These are phyloP conservation scores for Chlamydomonas reinhardtii DNA, from an alignment of 163 green algal genomes.

Conservation along the genomic window DNA sequence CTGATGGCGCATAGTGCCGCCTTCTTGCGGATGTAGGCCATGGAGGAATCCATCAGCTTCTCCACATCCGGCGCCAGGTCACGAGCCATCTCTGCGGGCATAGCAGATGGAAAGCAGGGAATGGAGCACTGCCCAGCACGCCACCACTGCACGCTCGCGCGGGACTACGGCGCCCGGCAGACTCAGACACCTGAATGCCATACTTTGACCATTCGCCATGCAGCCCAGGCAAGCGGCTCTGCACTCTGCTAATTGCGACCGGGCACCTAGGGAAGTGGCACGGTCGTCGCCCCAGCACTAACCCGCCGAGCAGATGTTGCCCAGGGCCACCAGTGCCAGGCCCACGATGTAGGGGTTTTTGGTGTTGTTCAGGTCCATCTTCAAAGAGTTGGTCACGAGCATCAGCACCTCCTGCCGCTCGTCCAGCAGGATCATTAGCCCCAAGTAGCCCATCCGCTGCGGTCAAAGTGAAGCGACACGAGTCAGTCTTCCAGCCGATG, in stretches of 20 bases:
- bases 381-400: slow-evolving; percentile 99
- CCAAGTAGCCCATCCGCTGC: slow-evolving; percentile 98
- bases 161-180: too few species aligned
- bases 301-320: slow-evolving; percentile 94
- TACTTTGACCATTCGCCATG: too few species aligned
- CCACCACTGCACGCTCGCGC: too few species aligned
- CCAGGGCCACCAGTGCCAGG: slow-evolving; percentile 94
- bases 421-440: slow-evolving; percentile 98
- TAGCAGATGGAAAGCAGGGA: not conserved
- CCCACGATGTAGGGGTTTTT: slow-evolving; percentile 94
- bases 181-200: too few species aligned
- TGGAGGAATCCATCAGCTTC: slow-evolving; percentile 82
- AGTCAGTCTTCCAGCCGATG: not conserved
- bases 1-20: slow-evolving; percentile 91
- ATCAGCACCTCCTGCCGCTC: slow-evolving; percentile 99
- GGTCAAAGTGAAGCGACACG: not conserved
- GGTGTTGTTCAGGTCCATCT: slow-evolving; percentile 93
- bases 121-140: not conserved
- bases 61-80: slow-evolving; percentile 97
- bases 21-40: slow-evolving; percentile 97
- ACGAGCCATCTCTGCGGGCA: slow-evolving; percentile 91
- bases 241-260: not conserved
- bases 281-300: not conserved
- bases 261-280: not conserved
- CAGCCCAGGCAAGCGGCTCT: too few species aligned